A percentile compares a stretch with the other conserved stretches of the same genome.
Conservation (phyloP, 371 early-diverging fungal species). For the Rhizomucor miehei region DNA sequence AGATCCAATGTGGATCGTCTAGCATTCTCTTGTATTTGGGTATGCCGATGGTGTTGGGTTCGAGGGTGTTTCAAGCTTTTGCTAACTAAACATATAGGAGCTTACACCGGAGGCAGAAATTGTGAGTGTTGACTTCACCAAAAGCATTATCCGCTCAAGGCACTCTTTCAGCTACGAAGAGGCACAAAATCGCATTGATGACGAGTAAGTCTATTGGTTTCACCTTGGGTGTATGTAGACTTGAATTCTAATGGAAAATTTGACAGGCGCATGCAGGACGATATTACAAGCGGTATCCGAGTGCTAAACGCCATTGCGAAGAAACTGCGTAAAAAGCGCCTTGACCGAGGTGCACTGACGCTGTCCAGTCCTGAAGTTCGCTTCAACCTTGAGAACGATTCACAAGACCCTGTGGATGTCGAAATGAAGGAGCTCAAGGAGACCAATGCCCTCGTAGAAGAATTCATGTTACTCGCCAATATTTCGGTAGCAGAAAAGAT, state of each 20-base stretch:
- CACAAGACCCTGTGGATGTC: constrained; percentile 85
- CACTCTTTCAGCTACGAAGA: constrained; percentile 97
- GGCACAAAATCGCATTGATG: constrained; percentile 94
- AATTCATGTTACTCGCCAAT: constrained; percentile 99
- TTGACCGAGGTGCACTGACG: constrained; percentile 81
- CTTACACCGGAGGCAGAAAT: constrained; percentile 77
- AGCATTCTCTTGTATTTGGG: constrained; percentile 84
- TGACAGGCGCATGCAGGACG: constrained; percentile 68
- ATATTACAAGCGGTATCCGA: constrained; percentile 82
- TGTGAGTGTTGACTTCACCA: constrained; percentile 69
- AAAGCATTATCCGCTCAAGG: constrained; percentile 92
- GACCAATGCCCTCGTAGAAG: constrained; percentile 97
- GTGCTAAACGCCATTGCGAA: constrained; percentile 86
- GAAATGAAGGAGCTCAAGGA: constrained; percentile 92
- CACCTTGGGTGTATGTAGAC: background rate
- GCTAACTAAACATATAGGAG: constrained; percentile 41
- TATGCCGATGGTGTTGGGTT: too few species aligned
- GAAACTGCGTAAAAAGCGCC: constrained; percentile 71
- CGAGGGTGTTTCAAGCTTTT: too few species aligned
- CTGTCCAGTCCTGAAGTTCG: constrained; percentile 87
- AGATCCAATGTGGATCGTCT: constrained; percentile 88
- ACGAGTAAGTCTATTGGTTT: constrained; percentile 44
- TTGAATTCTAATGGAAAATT: background rate
- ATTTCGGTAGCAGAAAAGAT: constrained; percentile 96
- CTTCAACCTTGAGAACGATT: constrained; percentile 83